Evolutionary conservation across 768 basidiomycete genomes (phyloP).

Genomic region (Pulveroboletus sp.): DNA sequence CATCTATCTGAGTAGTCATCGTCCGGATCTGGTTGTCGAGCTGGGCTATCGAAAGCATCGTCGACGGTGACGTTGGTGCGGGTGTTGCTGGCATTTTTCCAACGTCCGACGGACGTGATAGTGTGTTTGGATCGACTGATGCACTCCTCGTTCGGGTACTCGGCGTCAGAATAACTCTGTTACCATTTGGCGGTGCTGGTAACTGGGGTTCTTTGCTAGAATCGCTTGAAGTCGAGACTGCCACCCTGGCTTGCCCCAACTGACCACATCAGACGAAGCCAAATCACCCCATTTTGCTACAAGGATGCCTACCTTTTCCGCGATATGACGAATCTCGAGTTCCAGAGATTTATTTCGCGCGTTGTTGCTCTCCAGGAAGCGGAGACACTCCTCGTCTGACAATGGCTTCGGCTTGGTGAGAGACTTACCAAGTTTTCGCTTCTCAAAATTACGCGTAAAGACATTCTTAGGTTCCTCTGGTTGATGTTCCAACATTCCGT

Average conservation of each 20-base stretch:
- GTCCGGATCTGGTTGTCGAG: slow-evolving; percentile 36
- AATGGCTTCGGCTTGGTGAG: slow-evolving; percentile 19
- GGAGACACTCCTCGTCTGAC: slow-evolving; percentile 37
- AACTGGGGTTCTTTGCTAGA: neutral
- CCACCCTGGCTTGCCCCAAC: slow-evolving; percentile 21
- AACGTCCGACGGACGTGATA: slow-evolving; percentile 4
- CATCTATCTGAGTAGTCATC: slow-evolving; percentile 34
- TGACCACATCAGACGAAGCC: slow-evolving; percentile 1
- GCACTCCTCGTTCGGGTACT: slow-evolving; percentile 19
- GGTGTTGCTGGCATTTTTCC: neutral
- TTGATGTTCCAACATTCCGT: neutral
- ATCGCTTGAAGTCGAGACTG: neutral
- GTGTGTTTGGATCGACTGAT: slow-evolving; percentile 16
- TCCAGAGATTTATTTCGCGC: slow-evolving; percentile 42
- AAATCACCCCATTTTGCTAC: neutral
- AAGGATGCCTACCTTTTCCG: slow-evolving; percentile 30
- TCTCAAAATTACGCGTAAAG: neutral
- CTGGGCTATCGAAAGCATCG: slow-evolving; percentile 20
- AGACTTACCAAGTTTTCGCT: neutral
- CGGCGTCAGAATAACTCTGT: neutral
- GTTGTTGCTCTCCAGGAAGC: slow-evolving; percentile 35
- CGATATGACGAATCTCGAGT: slow-evolving; percentile 38
- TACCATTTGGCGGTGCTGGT: neutral
- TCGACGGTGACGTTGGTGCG: slow-evolving; percentile 3
- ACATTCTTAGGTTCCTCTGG: neutral